Base-by-base conservation (phyloP, 768 basidiomycete genomes). In the Trametes maxima region DNA sequence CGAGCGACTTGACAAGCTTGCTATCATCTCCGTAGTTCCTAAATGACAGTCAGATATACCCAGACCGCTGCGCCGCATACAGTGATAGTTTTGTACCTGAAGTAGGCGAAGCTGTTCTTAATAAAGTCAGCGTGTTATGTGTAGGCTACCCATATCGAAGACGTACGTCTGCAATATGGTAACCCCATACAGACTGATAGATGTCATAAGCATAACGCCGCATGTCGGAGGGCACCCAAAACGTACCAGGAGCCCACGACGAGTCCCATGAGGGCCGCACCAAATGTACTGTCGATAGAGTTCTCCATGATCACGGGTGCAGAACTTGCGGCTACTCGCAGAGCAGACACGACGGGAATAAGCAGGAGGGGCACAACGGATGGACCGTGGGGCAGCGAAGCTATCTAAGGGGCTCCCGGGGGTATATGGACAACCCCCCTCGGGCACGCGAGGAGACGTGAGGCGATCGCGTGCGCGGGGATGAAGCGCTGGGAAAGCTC, bases 261-360 rank as follows among this genome's bases (percentile, higher is more conserved):
- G 37, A 82, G 74, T 36, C 80, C 80, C 60, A 83, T 68, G 60
- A 83, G 78, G 37, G 78, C 77, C 28, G 74, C 74, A 40, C 80
- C 81, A 60, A 78, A 82, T 16, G 78, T 80, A 42, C 52, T 61
- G 43, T 65, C 60, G 33, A 65, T 56, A 25, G 51, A 11, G 28
- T 33, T 8, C 16, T 40, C 57, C 62, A 63, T 63, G 16, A 28
- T 28, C 36, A 19, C 37, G 17, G 37, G n/a, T 28, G 39, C 46
- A 22, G 6, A 37, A 49, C 47, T 12, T 7, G 24, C 22, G 33
- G 12, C 37, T 36, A 17, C n/a, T n/a, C 45, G 25, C 8, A 28
- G 42, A 37, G 36, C 5, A 24, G 28, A 28, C 43, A 42, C 24
- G 37, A 28, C 19, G 33, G 54, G 45, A 21, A 33, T 33, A 33